Evolutionary conservation across 2,329 filamentous ascomycete genomes (phyloP).

Genomic region (Aspergillus sp.): DNA sequence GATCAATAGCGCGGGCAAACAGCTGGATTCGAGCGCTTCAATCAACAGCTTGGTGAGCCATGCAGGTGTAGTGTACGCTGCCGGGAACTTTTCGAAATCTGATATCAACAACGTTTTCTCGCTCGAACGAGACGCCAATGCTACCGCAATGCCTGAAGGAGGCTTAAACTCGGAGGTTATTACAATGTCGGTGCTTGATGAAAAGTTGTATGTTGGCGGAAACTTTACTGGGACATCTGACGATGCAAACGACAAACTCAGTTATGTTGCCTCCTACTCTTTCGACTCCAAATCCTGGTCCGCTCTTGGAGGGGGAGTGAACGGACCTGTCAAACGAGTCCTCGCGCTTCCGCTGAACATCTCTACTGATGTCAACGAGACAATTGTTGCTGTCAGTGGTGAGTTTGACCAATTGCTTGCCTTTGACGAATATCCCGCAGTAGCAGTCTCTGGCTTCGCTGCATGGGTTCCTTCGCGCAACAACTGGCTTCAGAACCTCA

Average conservation of each 20-base stretch:
- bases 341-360: conserved; percentile 79
- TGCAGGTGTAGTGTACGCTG: conserved; percentile 69
- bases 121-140: conserved; percentile 60
- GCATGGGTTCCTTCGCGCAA: conserved; percentile 83
- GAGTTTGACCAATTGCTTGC: conserved; percentile 71
- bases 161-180: conserved; percentile 80
- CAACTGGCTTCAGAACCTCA: conserved; percentile 85
- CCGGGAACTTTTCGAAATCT: conserved; percentile 76
- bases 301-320: conserved; percentile 79
- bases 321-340: conserved; percentile 73
- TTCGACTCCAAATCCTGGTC: conserved; percentile 68
- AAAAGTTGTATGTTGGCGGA: conserved; percentile 76
- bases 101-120: conserved; percentile 74
- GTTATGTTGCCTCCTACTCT: conserved; percentile 75
- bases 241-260: conserved; percentile 63
- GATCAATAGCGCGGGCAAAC: conserved; percentile 73
- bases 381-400: conserved; percentile 76
- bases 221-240: conserved; percentile 74
- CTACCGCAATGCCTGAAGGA: conserved; percentile 62
- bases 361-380: conserved; percentile 65
- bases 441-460: conserved; percentile 72
- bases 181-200: conserved; percentile 66
- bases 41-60: conserved; percentile 68
- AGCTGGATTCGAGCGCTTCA: conserved; percentile 65
- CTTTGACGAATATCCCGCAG: conserved; percentile 61